Evolutionary conservation across 305 asterid species (phyloP), one percentile per base, ranked within the genome.

Genomic region (Fraxinus sp.): DNA sequence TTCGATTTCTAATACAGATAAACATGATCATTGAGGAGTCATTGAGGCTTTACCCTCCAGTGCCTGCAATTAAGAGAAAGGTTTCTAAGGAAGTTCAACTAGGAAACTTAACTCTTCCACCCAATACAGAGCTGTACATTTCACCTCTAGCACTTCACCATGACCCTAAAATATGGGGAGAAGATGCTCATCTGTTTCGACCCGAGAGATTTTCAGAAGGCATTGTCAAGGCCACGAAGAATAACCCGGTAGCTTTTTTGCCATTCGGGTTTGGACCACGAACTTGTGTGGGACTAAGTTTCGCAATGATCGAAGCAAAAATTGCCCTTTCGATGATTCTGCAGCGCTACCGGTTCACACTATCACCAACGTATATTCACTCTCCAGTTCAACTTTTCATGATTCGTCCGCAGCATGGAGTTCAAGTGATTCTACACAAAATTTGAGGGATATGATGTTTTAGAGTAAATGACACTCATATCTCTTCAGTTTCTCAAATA

Each of bases 231-330:
- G 97, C 93, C 1, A 83, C 89, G 2, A 89, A 83, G 79, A 86
- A 82, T 70, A 90, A 86, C 76, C 81, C 92, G 0, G 86, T 39
- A 9, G 91, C 95, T 0, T 91, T 87, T 70, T 28, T 85, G 77
- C 93, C 93, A 4, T 91, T 91, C 36, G 93, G 93, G 24, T 89
- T 83, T 24, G 96, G 95, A 37, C 93, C 95, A 37, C 85, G 98
- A 88, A 90, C 91, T 80, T 91, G 95, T 82, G 89, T 91, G 8
- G 97, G 96, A 0, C 55, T 90, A 33, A 90, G 87, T 39, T 94
- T 94, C 70, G 93, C 97, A 0, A 87, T 80, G 26, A 77, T 52
- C 0, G 95, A 94, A 84, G 91, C 92, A 2, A 94, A 92, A 85
- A 84, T 91, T 49, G 92, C 84, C 0, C 89, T 94, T 26, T 89